These are phyloP conservation scores for Rhodotorula graminis DNA, from an alignment of 768 basidiomycete genomes.

Conservation along the genomic window DNA sequence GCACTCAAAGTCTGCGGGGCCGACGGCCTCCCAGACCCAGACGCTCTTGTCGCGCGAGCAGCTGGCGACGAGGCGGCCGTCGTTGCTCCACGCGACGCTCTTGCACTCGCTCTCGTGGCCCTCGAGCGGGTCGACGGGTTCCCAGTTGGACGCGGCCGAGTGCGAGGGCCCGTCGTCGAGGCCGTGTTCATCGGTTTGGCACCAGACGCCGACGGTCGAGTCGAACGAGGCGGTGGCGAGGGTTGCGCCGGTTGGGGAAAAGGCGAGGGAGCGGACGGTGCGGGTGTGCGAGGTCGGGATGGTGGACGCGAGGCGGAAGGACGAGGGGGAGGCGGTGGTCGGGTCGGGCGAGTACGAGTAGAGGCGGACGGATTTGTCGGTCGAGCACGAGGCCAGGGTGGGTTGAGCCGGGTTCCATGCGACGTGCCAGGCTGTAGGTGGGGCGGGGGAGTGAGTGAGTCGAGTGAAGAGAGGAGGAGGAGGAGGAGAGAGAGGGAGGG, in stretches of 20 bases:
- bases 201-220: slow-evolving; percentile 85
- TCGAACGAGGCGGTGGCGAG: slow-evolving; percentile 94
- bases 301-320: slow-evolving; percentile 50
- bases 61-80: slow-evolving; percentile 78
- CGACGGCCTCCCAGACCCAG: slow-evolving; percentile 91
- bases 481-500: background rate
- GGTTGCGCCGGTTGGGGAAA: slow-evolving; percentile 79
- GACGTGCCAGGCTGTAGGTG: slow-evolving; percentile 63
- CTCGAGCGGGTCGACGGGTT: slow-evolving; percentile 64
- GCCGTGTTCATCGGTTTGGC: slow-evolving; percentile 51
- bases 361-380: slow-evolving; percentile 84
- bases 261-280: slow-evolving; percentile 78
- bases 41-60: slow-evolving; percentile 96
- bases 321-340: slow-evolving; percentile 51
- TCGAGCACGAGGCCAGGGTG: slow-evolving; percentile 84
- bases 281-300: slow-evolving; percentile 81
- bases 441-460: background rate
- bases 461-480: background rate
- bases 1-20: slow-evolving; percentile 90
- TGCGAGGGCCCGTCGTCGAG: slow-evolving; percentile 54
- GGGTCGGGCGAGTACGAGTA: slow-evolving; percentile 59
- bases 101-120: slow-evolving; percentile 97
- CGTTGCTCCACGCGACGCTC: slow-evolving; percentile 71
- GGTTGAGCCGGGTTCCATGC: slow-evolving; percentile 82
- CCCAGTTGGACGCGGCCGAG: slow-evolving; percentile 58